A percentile compares a stretch with the other conserved stretches of the same genome.
Evolutionary conservation across 208 protist genomes (phyloP).

Genomic region (Leishmania arabica): DNA sequence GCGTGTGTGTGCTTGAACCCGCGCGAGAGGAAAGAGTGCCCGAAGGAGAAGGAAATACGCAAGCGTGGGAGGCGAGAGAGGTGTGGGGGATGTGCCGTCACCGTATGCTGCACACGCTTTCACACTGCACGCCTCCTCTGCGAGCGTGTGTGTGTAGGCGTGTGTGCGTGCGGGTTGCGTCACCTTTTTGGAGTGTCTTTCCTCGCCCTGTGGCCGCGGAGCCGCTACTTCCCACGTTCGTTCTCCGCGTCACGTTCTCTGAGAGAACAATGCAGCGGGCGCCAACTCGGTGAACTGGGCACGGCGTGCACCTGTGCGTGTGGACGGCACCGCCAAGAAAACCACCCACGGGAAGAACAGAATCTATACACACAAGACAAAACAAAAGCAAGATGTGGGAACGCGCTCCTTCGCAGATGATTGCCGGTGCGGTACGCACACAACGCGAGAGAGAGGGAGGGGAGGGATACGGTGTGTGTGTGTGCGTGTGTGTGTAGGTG

Average conservation of each 20-base stretch:
- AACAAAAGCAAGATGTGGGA: too few relatives aligned
- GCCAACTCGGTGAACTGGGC: not conserved
- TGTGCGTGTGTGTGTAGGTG: conserved; percentile 14
- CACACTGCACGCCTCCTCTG: not conserved
- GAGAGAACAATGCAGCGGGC: not conserved
- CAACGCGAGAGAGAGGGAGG: not conserved
- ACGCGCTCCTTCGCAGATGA: too few relatives aligned
- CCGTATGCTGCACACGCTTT: too few relatives aligned
- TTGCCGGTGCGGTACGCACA: too few relatives aligned
- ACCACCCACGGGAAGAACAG: too few relatives aligned
- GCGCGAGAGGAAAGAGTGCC: too few relatives aligned
- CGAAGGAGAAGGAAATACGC: too few relatives aligned
- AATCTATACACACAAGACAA: not conserved
- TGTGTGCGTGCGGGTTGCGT: too few relatives aligned
- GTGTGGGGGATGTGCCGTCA: too few relatives aligned
- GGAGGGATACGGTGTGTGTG: not conserved
- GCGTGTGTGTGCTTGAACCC: too few relatives aligned
- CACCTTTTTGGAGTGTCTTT: not conserved
- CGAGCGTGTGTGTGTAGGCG: not conserved
- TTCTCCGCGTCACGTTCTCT: not conserved
- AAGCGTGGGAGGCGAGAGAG: too few relatives aligned
- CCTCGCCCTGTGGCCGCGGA: not conserved
- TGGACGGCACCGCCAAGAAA: not conserved
- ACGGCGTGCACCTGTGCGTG: not conserved
- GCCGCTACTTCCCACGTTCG: not conserved